Evolutionary conservation across 495 filamentous ascomycete species (phyloP).

Genomic region (Aspergillus cavernicola): DNA sequence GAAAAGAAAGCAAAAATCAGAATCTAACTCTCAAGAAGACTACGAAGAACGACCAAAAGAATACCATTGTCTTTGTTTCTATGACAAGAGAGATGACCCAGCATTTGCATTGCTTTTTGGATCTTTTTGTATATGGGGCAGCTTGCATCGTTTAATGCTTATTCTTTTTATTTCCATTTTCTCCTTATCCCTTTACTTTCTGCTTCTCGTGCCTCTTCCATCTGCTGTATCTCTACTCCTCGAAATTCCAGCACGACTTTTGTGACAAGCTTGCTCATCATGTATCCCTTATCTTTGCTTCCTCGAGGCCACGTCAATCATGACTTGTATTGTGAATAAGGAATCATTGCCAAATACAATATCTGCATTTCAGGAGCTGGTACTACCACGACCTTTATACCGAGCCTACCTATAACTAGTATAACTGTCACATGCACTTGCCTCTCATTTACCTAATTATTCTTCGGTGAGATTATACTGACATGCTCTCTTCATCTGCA

Average conservation of each 20-base stretch:
- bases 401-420: neutral
- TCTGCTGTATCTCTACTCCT: slow-evolving; percentile 7
- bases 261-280: too few species aligned
- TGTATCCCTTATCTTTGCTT: too few species aligned
- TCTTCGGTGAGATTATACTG: too few species aligned
- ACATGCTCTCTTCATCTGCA: too few species aligned
- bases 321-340: too few species aligned
- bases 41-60: slow-evolving; percentile 29
- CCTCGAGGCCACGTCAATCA: too few species aligned
- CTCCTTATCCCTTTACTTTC: slow-evolving; percentile 4
- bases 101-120: slow-evolving; percentile 44
- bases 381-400: neutral
- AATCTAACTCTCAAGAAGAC: slow-evolving; percentile 18
- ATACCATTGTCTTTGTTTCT: slow-evolving; percentile 27
- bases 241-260: too few species aligned
- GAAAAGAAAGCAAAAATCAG: slow-evolving; percentile 17
- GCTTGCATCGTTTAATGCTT: slow-evolving; percentile 39
- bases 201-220: neutral
- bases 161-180: slow-evolving; percentile 9
- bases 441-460: too few species aligned
- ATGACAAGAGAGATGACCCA: slow-evolving; percentile 42
- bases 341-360: neutral
- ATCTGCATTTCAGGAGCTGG: neutral
- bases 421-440: too few species aligned
- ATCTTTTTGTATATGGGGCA: slow-evolving; percentile 39